Evolutionary conservation across 2,329 filamentous ascomycete genomes (phyloP).

Genomic region (Berkeleyomyces rouxiae): DNA sequence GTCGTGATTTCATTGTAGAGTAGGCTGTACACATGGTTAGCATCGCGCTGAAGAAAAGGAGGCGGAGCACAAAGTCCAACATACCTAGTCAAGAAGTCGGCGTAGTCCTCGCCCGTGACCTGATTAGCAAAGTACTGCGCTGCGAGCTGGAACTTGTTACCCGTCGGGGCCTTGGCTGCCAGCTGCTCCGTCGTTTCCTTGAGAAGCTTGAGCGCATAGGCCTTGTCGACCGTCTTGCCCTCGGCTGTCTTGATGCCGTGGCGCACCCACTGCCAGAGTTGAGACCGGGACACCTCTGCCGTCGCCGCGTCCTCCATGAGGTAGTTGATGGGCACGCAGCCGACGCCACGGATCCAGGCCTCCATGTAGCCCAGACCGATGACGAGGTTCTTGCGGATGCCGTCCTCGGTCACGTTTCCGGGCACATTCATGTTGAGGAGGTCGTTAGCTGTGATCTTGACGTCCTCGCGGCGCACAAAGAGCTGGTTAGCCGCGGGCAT

Average conservation of each 20-base stretch:
- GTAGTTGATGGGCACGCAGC: constrained; percentile 94
- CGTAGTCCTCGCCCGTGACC: constrained; percentile 93
- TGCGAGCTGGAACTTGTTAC: constrained; percentile 82
- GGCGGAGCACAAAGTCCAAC: constrained; percentile 20
- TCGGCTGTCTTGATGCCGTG: constrained; percentile 60
- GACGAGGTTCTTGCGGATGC: constrained; percentile 93
- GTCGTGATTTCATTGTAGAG: constrained; percentile 79
- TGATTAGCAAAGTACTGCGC: constrained; percentile 85
- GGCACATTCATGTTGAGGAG: constrained; percentile 97
- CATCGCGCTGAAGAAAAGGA: neutral
- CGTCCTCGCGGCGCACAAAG: constrained; percentile 78
- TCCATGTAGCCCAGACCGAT: constrained; percentile 98
- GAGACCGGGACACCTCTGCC: constrained; percentile 82
- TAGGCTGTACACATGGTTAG: constrained; percentile 33
- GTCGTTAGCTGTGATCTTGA: constrained; percentile 71
- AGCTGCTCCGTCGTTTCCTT: constrained; percentile 71
- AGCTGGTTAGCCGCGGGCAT: constrained; percentile 99
- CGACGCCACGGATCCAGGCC: constrained; percentile 86
- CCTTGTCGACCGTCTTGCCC: constrained; percentile 85
- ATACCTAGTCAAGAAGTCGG: constrained; percentile 80
- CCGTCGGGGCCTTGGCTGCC: constrained; percentile 56
- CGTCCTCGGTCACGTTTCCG: constrained; percentile 77
- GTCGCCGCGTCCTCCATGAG: constrained; percentile 98
- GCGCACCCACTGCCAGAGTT: constrained; percentile 92
- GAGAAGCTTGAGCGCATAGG: constrained; percentile 71